Percentiles rank a stretch among this genome's conserved stretches.
Conservation (phyloP, 2,329 filamentous ascomycete species). For the Cladosporium colombiae region DNA sequence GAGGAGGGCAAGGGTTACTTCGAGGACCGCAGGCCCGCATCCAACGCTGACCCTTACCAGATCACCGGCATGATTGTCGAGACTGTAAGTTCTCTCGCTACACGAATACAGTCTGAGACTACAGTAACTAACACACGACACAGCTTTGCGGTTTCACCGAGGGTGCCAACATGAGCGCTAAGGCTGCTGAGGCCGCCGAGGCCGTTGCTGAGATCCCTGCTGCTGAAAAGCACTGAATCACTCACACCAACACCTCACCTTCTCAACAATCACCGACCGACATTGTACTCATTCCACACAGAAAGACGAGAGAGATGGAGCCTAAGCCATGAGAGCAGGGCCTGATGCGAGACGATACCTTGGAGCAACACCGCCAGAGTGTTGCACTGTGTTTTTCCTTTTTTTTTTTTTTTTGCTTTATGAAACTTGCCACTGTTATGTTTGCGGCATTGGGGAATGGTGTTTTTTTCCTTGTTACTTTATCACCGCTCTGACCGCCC, state of each 20-base stretch:
- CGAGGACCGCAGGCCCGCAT: slow-evolving; percentile 68
- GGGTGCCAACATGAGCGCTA: slow-evolving; percentile 48
- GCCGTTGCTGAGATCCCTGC: slow-evolving; percentile 32
- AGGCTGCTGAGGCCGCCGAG: slow-evolving; percentile 38
- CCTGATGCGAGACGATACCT: slow-evolving; percentile 20
- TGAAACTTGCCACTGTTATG: slow-evolving; percentile 11
- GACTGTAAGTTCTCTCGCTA: slow-evolving; percentile 49
- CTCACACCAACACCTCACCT: not conserved
- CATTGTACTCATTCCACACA: slow-evolving; percentile 1
- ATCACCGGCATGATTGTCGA: slow-evolving; percentile 79
- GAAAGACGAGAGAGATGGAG: slow-evolving; percentile 6
- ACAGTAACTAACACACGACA: slow-evolving; percentile 8
- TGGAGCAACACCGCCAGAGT: slow-evolving; percentile 12
- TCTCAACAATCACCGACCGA: not conserved
- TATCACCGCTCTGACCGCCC: not conserved
- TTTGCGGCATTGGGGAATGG: slow-evolving; percentile 20
- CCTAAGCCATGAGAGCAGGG: not conserved
- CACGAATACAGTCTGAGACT: not conserved
- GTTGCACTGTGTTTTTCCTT: slow-evolving; percentile 13
- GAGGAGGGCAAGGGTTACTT: slow-evolving; percentile 95
- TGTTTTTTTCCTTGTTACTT: slow-evolving; percentile 12
- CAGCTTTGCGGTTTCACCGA: slow-evolving; percentile 52
- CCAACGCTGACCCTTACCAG: slow-evolving; percentile 85
- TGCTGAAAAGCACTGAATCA: slow-evolving; percentile 13
- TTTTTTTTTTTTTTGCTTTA: slow-evolving; percentile 10